Base-by-base conservation (phyloP, 2,329 filamentous ascomycete species). In the Colletotrichum neosansevieriae region DNA sequence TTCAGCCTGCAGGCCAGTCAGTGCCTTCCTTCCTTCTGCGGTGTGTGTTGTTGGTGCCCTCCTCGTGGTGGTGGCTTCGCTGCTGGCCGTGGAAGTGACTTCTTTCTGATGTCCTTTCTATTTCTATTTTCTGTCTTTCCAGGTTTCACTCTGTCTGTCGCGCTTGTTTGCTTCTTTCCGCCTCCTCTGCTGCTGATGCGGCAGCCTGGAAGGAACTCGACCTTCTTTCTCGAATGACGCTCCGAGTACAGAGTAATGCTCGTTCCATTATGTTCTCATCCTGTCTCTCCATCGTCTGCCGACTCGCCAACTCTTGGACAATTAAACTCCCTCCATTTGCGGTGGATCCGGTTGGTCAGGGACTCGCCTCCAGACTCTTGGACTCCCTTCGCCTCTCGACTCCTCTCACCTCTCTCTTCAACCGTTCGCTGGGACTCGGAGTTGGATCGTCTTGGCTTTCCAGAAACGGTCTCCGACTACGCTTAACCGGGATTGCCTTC, bases 311-410 rank as follows among this genome's bases (percentile, higher is more conserved):
- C 38, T 53, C 51, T 54, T 17, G 54, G 47, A 50, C 47, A 61
- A 56, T 61, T 29, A 67, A 50, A 50, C 47, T n/a, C 32, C 45
- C 61, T 56, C 54, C 56, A 45, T 67, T 19, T 29, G 21, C 15
- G 36, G 62, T 69, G 63, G 56, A 67, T 57, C 32, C 61, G 61
- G 54, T 69, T 69, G 66, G 61, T 51, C 66, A 64, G 53, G 59
- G 58, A 17, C 64, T 32, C 63, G 57, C 49, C 56, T 29, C 38
- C 45, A 47, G 36, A 60, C 47, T 13, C 29, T 62, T 49, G 47
- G 47, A 32, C 38, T n/a, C 34, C 24, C n/a, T 10, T 40, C 40
- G 17, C 9, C 50, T 63, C 51, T 50, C 13, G 24, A 24, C 4
- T 24, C 21, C 21, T 15, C 24, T 50, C 44, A 32, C 24, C 17